These are phyloP conservation scores for Euphorbia peplus DNA, from an alignment of 345 rosid genomes.

Conservation along the genomic window DNA sequence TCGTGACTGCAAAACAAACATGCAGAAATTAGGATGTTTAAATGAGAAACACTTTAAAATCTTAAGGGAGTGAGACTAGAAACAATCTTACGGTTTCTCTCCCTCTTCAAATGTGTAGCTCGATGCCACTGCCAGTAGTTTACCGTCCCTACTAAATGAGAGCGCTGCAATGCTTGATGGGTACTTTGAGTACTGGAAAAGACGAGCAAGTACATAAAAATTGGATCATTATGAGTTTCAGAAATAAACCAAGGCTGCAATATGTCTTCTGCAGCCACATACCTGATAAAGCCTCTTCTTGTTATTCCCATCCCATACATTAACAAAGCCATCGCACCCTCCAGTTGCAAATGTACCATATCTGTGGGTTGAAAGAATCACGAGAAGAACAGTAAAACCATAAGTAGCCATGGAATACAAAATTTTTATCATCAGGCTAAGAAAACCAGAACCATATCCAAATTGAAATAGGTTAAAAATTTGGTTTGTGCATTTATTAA, in stretches of 20 bases:
- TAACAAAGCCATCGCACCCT: constrained; percentile 96
- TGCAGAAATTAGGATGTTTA: neutral
- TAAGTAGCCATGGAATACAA: neutral
- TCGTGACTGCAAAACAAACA: constrained; percentile 66
- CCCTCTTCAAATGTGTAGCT: constrained; percentile 98
- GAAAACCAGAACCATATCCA: neutral
- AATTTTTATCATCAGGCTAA: neutral
- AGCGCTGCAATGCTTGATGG: constrained; percentile 89
- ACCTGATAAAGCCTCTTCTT: constrained; percentile 99
- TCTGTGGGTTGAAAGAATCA: constrained; percentile 37
- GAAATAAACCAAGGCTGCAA: neutral
- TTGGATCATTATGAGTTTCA: neutral
- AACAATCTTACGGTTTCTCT: constrained; percentile 65
- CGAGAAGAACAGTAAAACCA: neutral
- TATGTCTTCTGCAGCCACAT: neutral
- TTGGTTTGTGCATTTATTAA: neutral
- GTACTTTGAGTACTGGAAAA: constrained; percentile 82
- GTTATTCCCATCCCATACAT: constrained; percentile 98
- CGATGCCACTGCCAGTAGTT: constrained; percentile 91
- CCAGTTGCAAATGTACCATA: constrained; percentile 99
- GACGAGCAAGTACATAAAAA: constrained; percentile 1
- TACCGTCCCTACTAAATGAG: constrained; percentile 96
- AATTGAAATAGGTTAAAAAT: neutral
- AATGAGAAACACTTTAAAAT: too few relatives aligned
- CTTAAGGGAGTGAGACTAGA: constrained; percentile 8